These are phyloP conservation scores for Pleurotus pulmonarius DNA, from an alignment of 768 basidiomycete genomes.

Conservation along the genomic window DNA sequence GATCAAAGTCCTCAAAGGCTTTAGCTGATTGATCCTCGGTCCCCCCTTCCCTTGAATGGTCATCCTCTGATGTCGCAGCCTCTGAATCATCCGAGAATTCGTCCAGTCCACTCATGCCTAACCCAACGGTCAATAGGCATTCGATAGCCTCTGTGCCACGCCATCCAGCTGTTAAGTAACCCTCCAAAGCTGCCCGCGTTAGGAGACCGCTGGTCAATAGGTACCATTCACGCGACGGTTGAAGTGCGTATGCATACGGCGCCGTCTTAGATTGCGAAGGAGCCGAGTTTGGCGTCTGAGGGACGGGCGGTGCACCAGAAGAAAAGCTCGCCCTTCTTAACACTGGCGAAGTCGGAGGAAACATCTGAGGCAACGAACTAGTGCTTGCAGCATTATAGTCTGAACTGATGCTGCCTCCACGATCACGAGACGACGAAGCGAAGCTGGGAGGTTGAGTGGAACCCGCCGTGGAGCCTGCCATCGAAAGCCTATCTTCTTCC, in stretches of 20 bases:
- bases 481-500: constrained; percentile 32
- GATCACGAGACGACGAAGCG: neutral
- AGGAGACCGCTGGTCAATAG: constrained; percentile 71
- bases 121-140: constrained; percentile 64
- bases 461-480: neutral
- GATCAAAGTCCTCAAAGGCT: constrained; percentile 60
- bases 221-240: constrained; percentile 80
- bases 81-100: neutral
- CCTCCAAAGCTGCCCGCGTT: constrained; percentile 82
- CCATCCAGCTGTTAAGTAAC: constrained; percentile 83
- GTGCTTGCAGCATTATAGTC: constrained; percentile 2
- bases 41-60: constrained; percentile 8
- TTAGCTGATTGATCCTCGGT: constrained; percentile 19
- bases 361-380: neutral
- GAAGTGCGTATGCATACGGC: constrained; percentile 47
- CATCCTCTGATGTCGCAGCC: constrained; percentile 5
- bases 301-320: constrained; percentile 10
- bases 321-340: neutral
- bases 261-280: constrained; percentile 19
- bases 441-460: neutral
- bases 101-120: constrained; percentile 35
- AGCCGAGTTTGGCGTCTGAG: constrained; percentile 7
- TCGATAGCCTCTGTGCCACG: constrained; percentile 66
- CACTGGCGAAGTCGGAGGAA: neutral
- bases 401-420: neutral